phyloP scores from a whole-genome alignment of 352 stramenopile species.

The Albugo candida region DNA sequence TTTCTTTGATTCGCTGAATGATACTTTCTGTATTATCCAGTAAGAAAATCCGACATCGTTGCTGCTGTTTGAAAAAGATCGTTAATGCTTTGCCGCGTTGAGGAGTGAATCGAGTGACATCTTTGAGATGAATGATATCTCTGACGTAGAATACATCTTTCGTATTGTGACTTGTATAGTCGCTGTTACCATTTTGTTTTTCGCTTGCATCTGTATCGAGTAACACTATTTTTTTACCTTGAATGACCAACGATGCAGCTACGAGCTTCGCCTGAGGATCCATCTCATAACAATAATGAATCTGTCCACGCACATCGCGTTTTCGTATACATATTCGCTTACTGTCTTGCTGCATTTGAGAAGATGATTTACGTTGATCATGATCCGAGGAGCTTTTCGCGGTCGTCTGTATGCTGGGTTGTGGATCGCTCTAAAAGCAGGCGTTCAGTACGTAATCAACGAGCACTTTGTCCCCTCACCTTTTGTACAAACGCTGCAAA shows the following conservation, averaged over 20 bases:
- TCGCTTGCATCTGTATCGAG: slow-evolving; percentile 4
- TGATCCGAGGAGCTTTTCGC: no score
- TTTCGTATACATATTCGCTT: slow-evolving; percentile 39
- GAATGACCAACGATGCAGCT: slow-evolving; percentile 38
- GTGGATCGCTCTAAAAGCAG: no score
- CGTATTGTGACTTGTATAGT: no score
- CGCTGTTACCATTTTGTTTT: no score
- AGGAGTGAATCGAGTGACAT: slow-evolving; percentile 55
- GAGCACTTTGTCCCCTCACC: slow-evolving; percentile 1
- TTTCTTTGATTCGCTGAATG: slow-evolving; percentile 42
- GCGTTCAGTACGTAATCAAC: no score
- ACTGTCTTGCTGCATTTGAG: neutral
- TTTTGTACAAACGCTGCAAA: slow-evolving; percentile 41
- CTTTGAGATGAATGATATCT: slow-evolving; percentile 38
- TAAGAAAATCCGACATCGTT: slow-evolving; percentile 48
- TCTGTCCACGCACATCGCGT: slow-evolving; percentile 35
- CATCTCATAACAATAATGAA: slow-evolving; percentile 57
- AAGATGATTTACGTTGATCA: no score
- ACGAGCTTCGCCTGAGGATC: slow-evolving; percentile 32
- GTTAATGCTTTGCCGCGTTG: slow-evolving; percentile 57
- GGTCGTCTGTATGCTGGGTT: no score
- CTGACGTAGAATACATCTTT: slow-evolving; percentile 19
- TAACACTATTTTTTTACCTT: slow-evolving; percentile 43
- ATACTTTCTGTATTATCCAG: slow-evolving; percentile 54
- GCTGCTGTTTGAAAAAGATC: slow-evolving; percentile 54